Evolutionary conservation across 768 basidiomycete genomes (phyloP).

Genomic region (Xanthoconium stramineum): DNA sequence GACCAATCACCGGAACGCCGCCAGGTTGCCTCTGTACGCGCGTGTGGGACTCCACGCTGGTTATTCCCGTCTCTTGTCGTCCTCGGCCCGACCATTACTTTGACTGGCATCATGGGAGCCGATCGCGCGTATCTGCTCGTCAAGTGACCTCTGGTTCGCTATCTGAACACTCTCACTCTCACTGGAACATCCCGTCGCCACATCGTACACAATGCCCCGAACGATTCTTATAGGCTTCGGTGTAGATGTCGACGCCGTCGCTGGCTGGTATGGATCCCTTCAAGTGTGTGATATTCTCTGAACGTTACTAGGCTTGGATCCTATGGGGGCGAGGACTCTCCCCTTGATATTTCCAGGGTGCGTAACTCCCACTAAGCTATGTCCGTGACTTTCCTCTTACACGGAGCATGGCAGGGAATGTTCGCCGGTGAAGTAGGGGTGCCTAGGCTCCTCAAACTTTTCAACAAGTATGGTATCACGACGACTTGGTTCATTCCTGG

Average conservation of each 20-base stretch:
- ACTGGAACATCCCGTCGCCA: not conserved
- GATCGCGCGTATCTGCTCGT: too few relatives aligned
- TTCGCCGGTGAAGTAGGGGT: conserved; percentile 75
- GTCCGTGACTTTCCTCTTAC: not conserved
- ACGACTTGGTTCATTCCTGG: conserved; percentile 80
- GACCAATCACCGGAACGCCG: too few relatives aligned
- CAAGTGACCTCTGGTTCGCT: not conserved
- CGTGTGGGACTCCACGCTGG: too few relatives aligned
- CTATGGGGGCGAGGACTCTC: conserved; percentile 73
- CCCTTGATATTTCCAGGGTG: conserved; percentile 64
- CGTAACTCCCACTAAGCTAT: not conserved
- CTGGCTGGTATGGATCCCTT: conserved; percentile 52
- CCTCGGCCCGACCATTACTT: too few relatives aligned
- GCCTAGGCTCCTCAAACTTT: conserved; percentile 65
- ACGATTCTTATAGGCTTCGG: conserved; percentile 60
- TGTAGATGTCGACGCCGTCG: conserved; percentile 74
- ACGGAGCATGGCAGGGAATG: conserved; percentile 43
- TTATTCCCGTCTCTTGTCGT: too few relatives aligned
- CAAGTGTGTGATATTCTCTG: not conserved
- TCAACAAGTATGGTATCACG: conserved; percentile 63
- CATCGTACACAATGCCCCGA: conserved; percentile 41
- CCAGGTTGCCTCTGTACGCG: too few relatives aligned
- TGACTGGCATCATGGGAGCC: too few relatives aligned
- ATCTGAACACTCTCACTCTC: not conserved
- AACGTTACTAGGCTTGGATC: conserved; percentile 53